Evolutionary conservation across 2,329 filamentous ascomycete genomes (phyloP).

Genomic region (Trichoderma endophyticum): DNA sequence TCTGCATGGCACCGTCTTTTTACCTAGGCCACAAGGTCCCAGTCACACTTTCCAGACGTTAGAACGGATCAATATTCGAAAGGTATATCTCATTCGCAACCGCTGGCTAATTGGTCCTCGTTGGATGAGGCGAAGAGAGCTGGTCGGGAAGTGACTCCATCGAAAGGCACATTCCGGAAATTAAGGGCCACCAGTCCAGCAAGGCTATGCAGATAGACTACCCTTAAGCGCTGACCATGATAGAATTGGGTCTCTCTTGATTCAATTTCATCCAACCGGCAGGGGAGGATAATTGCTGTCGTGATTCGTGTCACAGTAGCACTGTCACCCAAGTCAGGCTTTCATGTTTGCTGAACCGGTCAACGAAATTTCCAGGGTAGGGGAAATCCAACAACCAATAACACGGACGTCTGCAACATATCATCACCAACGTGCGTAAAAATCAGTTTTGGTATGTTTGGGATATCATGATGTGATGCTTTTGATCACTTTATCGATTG

Average conservation of each 20-base stretch:
- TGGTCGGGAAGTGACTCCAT: neutral
- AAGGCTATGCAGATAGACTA: too few species aligned
- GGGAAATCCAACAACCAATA: neutral
- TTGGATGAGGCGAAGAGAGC: neutral
- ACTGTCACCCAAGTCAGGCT: neutral
- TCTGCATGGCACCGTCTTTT: neutral
- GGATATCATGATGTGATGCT: neutral
- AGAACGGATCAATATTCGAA: neutral
- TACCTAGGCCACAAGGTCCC: neutral
- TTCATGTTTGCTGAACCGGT: neutral
- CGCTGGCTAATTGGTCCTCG: neutral
- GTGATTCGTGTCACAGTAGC: neutral
- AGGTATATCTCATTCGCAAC: neutral
- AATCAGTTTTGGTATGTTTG: neutral
- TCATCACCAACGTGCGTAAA: neutral
- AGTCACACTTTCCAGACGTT: neutral
- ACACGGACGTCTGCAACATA: neutral
- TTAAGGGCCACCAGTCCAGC: neutral
- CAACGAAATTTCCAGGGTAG: neutral
- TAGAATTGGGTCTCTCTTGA: neutral
- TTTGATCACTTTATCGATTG: neutral
- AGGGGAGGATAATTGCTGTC: neutral
- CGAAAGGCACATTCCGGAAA: neutral
- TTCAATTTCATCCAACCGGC: neutral
- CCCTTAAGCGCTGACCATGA: neutral